Evolutionary conservation across 1,139 yeast species (phyloP), one percentile per base, ranked within the genome.

Genomic region (Yamadazyma pseudoaaseri): DNA sequence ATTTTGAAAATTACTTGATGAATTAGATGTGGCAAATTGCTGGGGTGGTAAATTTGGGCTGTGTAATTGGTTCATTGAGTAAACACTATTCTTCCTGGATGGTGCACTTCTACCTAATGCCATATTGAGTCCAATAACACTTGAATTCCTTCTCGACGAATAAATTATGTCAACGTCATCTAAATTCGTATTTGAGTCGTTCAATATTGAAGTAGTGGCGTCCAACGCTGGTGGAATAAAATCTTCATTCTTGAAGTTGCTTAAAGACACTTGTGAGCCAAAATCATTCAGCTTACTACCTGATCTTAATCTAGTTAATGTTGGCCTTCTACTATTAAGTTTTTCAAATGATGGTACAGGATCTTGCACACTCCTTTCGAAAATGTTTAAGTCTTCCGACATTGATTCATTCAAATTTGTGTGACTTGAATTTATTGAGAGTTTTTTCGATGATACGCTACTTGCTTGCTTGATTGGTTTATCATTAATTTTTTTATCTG

Each of bases 201-300:
- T 71, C 33, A 85, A 67, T 23, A 82, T 70, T 30, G 78, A 70
- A 3, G 92, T 76, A 16, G 90, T 74, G 7, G 90, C 90, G 51
- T 86, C 95, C 51, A 87, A 66, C 7, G 89, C 89, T 2, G 96
- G 89, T 1, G 95, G 89, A 32, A 86, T 84, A 47, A 67, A 78
- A 56, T 86, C 87, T 52, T 86, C 74, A 27, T 56, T 60, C 37
- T 62, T 61, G 37, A 64, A 54, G 26, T 60, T 60, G 27, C 54
- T 46, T 35, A 58, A 45, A 15, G 63, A 52, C 28, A 60, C 42
- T 17, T 58, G 47, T 15, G 65, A 54, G 36, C 57, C 57, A 13
- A 29, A 29, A 10, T 30, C 29, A 17, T 14, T 23, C 5, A 21
- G 10, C 39, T 52, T 62, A 9, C 63, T 48, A 35, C 56, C 56